phyloP scores from a whole-genome alignment of 345 rosid genomes.

The Ceriops decandra region DNA sequence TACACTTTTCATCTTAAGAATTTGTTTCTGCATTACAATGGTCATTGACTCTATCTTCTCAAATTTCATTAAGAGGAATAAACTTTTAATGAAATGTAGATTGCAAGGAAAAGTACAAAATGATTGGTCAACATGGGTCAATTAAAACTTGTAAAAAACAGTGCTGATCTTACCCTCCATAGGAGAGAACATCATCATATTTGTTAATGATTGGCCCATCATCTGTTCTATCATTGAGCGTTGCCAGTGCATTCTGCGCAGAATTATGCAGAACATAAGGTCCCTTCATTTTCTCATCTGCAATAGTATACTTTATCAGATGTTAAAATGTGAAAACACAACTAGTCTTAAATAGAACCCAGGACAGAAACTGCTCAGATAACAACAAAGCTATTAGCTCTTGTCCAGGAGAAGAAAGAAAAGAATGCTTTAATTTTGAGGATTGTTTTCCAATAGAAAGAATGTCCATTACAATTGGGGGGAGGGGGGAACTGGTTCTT shows the following conservation, averaged over 20 bases:
- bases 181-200: constrained; percentile 26
- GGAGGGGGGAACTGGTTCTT: too few relatives aligned
- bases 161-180: constrained; percentile 45
- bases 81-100: background rate
- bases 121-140: background rate
- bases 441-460: constrained; percentile 24
- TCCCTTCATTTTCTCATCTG: constrained; percentile 49
- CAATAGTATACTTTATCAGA: constrained; percentile 35
- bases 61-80: background rate
- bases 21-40: too few relatives aligned
- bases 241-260: constrained; percentile 31
- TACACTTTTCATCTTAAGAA: constrained; percentile 18
- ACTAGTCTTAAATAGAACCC: constrained; percentile 8
- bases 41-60: too few relatives aligned
- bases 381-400: constrained; percentile 15
- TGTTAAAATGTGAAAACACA: constrained; percentile 12
- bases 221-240: constrained; percentile 36
- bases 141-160: constrained; percentile 1
- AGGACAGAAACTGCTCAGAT: constrained; percentile 12
- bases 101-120: background rate
- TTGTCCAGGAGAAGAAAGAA: constrained; percentile 5
- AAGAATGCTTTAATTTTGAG: constrained; percentile 8
- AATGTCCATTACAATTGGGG: constrained; percentile 23
- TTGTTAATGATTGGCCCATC: constrained; percentile 29
- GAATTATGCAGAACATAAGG: constrained; percentile 35